Percentiles rank a stretch among this genome's conserved stretches.
Conservation (phyloP, 805 yeast species). For the Wickerhamiella hasegawae region DNA sequence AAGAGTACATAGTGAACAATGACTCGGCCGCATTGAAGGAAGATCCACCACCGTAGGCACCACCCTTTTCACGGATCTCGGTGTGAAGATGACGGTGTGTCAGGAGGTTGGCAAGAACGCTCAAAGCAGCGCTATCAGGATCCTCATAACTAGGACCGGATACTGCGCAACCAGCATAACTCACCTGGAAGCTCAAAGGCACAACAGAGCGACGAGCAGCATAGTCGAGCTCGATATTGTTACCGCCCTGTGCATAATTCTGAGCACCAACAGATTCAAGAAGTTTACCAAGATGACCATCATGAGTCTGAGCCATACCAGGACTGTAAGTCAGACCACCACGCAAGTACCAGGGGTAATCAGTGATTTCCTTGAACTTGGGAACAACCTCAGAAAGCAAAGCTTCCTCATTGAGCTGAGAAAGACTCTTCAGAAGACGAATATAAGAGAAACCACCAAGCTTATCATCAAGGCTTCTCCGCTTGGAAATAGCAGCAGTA, state of each 20-base stretch:
- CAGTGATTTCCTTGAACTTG: constrained; percentile 28
- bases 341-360: constrained; percentile 11
- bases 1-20: constrained; percentile 65
- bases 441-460: constrained; percentile 68
- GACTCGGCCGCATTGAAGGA: constrained; percentile 71
- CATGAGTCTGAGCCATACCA: constrained; percentile 6
- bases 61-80: constrained; percentile 87
- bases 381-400: constrained; percentile 44
- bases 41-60: constrained; percentile 97
- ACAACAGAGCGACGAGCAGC: constrained; percentile 30
- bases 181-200: constrained; percentile 58
- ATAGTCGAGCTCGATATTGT: constrained; percentile 4
- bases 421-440: constrained; percentile 46
- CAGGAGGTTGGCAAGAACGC: constrained; percentile 61
- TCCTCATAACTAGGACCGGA: constrained; percentile 51
- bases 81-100: constrained; percentile 76
- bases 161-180: constrained; percentile 56
- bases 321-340: constrained; percentile 18
- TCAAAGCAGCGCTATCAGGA: constrained; percentile 72
- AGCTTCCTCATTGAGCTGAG: constrained; percentile 33
- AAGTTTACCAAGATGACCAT: constrained; percentile 3
- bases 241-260: constrained; percentile 1
- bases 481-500: constrained; percentile 42
- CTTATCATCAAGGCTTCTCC: constrained; percentile 44
- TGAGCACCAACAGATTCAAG: constrained; percentile 1